phyloP scores from a whole-genome alignment of 345 rosid species.

The Acer yangbiense region DNA sequence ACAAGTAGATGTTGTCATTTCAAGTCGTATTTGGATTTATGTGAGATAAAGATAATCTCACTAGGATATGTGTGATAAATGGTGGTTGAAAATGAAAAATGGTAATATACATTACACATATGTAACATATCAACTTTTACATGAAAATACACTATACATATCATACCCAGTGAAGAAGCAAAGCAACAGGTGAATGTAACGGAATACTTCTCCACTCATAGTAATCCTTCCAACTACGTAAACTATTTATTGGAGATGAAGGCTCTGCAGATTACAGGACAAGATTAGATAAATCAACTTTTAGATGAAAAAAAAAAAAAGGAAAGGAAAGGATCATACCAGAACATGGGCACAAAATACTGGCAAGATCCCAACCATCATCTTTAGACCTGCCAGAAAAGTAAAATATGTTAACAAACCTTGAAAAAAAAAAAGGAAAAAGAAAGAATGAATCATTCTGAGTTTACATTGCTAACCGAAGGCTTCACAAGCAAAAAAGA shows the following conservation, averaged over 20 bases:
- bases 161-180: conserved; percentile 94
- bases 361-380: conserved; percentile 63
- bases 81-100: conserved; percentile 1
- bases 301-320: conserved; percentile 4
- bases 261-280: conserved; percentile 50
- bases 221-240: conserved; percentile 67
- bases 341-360: conserved; percentile 67
- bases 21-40: not conserved
- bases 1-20: not conserved
- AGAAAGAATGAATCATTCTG: not conserved
- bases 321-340: conserved; percentile 42
- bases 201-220: conserved; percentile 84
- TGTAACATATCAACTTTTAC: not conserved
- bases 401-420: not conserved
- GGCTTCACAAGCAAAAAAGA: conserved; percentile 6
- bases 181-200: conserved; percentile 73
- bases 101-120: not conserved
- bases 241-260: conserved; percentile 35
- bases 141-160: not conserved
- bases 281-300: conserved; percentile 14
- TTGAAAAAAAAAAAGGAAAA: not conserved
- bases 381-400: conserved; percentile 35
- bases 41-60: not conserved
- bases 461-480: not conserved
- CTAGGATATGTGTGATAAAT: not conserved